Conservation (phyloP, 345 rosid species). For the Sapria himalayana region DNA sequence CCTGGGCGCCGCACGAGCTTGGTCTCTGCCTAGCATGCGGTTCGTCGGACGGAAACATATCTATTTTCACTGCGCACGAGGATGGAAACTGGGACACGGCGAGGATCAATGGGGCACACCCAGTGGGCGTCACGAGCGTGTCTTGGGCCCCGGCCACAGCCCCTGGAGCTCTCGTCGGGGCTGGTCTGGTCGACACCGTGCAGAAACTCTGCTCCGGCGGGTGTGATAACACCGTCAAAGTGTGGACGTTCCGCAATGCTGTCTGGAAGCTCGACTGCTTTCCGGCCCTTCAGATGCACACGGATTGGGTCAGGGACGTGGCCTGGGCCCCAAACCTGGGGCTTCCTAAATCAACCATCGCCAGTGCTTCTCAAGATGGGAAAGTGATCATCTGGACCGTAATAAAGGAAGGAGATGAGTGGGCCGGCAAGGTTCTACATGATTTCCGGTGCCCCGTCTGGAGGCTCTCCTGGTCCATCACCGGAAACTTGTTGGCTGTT, state of each 20-base stretch:
- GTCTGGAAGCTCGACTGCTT: conserved; percentile 41
- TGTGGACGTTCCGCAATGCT: conserved; percentile 36
- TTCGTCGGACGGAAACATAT: conserved; percentile 48
- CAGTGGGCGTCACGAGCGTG: conserved; percentile 43
- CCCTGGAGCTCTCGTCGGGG: conserved; percentile 32
- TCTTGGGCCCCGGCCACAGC: conserved; percentile 53
- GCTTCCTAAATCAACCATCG: conserved; percentile 40
- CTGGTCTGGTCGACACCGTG: conserved; percentile 27
- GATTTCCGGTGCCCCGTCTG: conserved; percentile 41
- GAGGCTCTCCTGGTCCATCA: conserved; percentile 45
- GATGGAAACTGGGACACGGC: conserved; percentile 45
- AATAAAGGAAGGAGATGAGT: conserved; percentile 36
- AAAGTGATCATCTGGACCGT: conserved; percentile 36
- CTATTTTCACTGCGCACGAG: conserved; percentile 28
- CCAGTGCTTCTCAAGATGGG: conserved; percentile 48
- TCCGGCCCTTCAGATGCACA: conserved; percentile 41
- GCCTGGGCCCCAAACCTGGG: conserved; percentile 63
- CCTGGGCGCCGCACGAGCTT: conserved; percentile 52
- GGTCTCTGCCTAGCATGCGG: conserved; percentile 53
- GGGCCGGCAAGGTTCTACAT: conserved; percentile 41
- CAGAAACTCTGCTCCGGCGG: conserved; percentile 44
- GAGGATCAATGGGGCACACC: conserved; percentile 46
- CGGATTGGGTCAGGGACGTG: conserved; percentile 49
- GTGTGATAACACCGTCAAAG: conserved; percentile 36
- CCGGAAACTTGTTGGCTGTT: conserved; percentile 35